Percentiles rank a stretch among this genome's conserved stretches.
Evolutionary conservation across 768 basidiomycete genomes (phyloP).

Genomic region (Strobilomyces dryophilus): DNA sequence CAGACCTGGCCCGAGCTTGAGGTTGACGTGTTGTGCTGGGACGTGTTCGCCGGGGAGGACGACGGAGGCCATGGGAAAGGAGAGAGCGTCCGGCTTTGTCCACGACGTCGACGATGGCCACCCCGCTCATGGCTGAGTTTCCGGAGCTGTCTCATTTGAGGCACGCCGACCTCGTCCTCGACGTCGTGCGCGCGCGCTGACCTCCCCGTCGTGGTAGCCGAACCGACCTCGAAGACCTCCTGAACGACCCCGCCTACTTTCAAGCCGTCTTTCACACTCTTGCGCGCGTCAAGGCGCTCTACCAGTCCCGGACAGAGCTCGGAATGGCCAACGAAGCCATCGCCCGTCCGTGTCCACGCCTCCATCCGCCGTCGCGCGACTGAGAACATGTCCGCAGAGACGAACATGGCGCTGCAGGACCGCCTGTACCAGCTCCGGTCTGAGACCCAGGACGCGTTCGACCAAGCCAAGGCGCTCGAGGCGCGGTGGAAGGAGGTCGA

Average conservation of each 20-base stretch:
- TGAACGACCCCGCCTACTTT: constrained; percentile 79
- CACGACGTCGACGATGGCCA: constrained; percentile 21
- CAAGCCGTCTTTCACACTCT: constrained; percentile 85
- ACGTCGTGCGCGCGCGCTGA: constrained; percentile 6
- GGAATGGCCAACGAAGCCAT: constrained; percentile 83
- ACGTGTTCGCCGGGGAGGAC: constrained; percentile 82
- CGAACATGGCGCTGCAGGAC: constrained; percentile 75
- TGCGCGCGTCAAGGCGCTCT: constrained; percentile 65
- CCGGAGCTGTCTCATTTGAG: constrained; percentile 71
- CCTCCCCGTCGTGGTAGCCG: constrained; percentile 44
- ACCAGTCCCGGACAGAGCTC: constrained; percentile 72
- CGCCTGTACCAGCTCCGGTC: constrained; percentile 68
- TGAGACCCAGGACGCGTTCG: constrained; percentile 84
- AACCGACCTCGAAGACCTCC: constrained; percentile 86
- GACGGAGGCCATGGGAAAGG: constrained; percentile 41
- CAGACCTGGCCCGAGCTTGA: constrained; percentile 85
- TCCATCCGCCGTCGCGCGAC: neutral
- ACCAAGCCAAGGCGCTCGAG: constrained; percentile 80
- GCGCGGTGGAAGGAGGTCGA: constrained; percentile 83
- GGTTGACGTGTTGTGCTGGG: constrained; percentile 68
- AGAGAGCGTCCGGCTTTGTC: constrained; percentile 1
- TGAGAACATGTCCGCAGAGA: constrained; percentile 42
- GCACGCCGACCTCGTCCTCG: constrained; percentile 38
- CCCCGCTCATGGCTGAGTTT: constrained; percentile 56
- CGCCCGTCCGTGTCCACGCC: constrained; percentile 56